Evolutionary conservation across 179 eudicot genomes (phyloP).

Genomic region (Amaranthus tricolor): DNA sequence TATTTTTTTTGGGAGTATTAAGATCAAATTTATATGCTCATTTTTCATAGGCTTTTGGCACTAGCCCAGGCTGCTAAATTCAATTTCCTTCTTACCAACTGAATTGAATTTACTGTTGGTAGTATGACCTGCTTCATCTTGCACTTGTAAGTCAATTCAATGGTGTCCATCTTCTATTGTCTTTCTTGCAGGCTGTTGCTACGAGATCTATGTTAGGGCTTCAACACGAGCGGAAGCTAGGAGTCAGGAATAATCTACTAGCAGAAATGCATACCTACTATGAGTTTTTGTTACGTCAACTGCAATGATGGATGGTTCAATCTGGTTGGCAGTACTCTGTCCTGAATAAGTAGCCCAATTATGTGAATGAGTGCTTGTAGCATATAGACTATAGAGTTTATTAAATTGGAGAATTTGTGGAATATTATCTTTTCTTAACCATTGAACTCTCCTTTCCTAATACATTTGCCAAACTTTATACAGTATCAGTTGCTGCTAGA

Average conservation of each 20-base stretch:
- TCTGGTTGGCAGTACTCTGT: slow-evolving; percentile 10
- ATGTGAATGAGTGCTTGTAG: slow-evolving; percentile 12
- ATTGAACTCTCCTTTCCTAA: background rate
- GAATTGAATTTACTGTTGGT: background rate
- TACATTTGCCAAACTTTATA: background rate
- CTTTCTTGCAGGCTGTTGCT: slow-evolving; percentile 61
- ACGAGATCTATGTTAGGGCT: slow-evolving; percentile 66
- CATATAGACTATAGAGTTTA: slow-evolving; percentile 9
- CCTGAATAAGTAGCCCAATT: slow-evolving; percentile 31
- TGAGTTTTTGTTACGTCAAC: slow-evolving; percentile 5
- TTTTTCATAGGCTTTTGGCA: background rate
- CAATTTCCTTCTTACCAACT: background rate
- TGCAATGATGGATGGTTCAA: slow-evolving; percentile 12
- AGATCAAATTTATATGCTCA: background rate
- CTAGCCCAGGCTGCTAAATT: background rate
- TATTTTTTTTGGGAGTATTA: background rate
- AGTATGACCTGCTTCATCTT: background rate
- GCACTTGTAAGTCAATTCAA: background rate
- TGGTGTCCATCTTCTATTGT: background rate
- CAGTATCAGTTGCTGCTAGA: background rate
- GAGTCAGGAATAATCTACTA: slow-evolving; percentile 34
- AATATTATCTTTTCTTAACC: background rate
- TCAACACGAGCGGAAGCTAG: slow-evolving; percentile 48
- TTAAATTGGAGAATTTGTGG: slow-evolving; percentile 6
- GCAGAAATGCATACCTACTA: slow-evolving; percentile 30